phyloP scores from a whole-genome alignment of 78 protist genomes.

The Chrysochromulina parva region DNA sequence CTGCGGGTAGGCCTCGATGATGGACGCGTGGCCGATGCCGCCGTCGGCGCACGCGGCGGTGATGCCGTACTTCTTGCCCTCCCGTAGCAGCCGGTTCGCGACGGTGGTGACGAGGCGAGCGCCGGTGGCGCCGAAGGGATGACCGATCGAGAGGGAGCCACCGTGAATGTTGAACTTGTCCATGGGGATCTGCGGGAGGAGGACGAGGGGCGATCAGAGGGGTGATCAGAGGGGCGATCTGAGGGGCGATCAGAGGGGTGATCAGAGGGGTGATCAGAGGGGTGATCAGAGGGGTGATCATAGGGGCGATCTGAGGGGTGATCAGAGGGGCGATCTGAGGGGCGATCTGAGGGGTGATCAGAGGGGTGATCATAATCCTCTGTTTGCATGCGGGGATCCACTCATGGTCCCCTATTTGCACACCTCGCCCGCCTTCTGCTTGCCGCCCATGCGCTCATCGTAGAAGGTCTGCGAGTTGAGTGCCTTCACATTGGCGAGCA shows the following conservation, averaged over 20 bases:
- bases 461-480: constrained; percentile 55
- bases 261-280: too few relatives aligned
- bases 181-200: constrained; percentile 30
- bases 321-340: neutral
- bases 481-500: constrained; percentile 61
- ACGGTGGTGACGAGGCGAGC: constrained; percentile 43
- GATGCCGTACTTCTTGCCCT: constrained; percentile 30
- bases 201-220: neutral
- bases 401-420: neutral
- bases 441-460: neutral
- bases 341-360: too few relatives aligned
- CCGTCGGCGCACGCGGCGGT: constrained; percentile 78
- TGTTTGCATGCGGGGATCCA: too few relatives aligned
- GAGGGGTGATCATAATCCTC: too few relatives aligned
- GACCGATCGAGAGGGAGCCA: constrained; percentile 74
- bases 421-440: neutral
- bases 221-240: neutral
- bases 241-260: neutral
- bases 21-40: constrained; percentile 47
- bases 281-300: too few relatives aligned
- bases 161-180: constrained; percentile 60
- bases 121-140: constrained; percentile 75
- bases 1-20: constrained; percentile 44
- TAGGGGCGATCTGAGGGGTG: neutral
- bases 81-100: constrained; percentile 40